Percentiles rank a stretch among this genome's conserved stretches.
These are phyloP conservation scores for Wickerhamia fluorescens DNA, from an alignment of 805 yeast genomes.

Conservation along the genomic window DNA sequence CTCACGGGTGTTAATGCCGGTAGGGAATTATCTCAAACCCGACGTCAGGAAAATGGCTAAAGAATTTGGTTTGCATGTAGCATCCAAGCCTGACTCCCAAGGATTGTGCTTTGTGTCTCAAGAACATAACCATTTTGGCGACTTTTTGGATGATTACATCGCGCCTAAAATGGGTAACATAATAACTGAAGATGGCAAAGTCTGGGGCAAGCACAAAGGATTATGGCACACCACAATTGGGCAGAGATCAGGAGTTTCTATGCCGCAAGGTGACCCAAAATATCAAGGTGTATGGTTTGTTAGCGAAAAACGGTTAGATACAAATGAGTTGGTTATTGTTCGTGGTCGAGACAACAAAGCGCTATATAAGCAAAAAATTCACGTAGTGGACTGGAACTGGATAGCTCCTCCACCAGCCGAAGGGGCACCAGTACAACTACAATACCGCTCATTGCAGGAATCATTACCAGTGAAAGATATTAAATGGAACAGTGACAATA, in stretches of 20 bases:
- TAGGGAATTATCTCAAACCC: conserved; percentile 73
- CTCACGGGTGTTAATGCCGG: conserved; percentile 58
- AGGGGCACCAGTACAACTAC: conserved; percentile 30
- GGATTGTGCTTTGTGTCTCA: conserved; percentile 88
- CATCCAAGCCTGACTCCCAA: conserved; percentile 85
- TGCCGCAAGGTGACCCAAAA: conserved; percentile 84
- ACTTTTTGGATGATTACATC: conserved; percentile 70
- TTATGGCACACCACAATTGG: conserved; percentile 96
- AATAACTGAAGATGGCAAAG: conserved; percentile 63
- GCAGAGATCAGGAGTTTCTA: conserved; percentile 66
- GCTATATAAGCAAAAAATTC: conserved; percentile 41
- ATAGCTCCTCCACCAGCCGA: conserved; percentile 14
- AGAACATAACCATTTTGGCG: conserved; percentile 52
- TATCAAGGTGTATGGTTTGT: conserved; percentile 84
- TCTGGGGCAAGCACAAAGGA: conserved; percentile 81
- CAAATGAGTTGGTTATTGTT: conserved; percentile 76
- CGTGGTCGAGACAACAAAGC: conserved; percentile 55
- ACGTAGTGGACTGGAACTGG: conserved; percentile 47
- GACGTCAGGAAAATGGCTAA: conserved; percentile 64
- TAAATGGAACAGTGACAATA: conserved; percentile 6
- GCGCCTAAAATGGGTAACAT: conserved; percentile 71
- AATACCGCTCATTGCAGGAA: conserved; percentile 66
- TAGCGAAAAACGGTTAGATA: conserved; percentile 53
- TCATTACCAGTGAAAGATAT: conserved; percentile 35
- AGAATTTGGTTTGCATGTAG: conserved; percentile 47